Base-by-base conservation (phyloP, 139 green algal species). In the Axilococcus clingmanii region DNA sequence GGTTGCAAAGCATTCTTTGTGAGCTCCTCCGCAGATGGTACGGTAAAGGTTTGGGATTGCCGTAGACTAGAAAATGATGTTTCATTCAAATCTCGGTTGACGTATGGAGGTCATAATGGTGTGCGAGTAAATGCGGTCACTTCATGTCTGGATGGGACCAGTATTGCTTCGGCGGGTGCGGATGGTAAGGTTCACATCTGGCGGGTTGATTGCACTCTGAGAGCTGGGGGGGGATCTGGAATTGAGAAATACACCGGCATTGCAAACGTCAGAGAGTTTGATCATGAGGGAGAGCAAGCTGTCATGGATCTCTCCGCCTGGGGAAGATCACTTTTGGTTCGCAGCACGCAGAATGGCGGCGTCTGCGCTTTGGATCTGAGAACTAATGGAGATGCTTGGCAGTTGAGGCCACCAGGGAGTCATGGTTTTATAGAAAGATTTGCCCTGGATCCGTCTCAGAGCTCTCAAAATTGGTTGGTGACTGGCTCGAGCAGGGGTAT, bases 1-100 rank as follows among this genome's bases (percentile, higher is more conserved):
- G 31, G 40, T 22, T 68, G 72, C n/a, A 76, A 72, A 25, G 45
- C 58, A 27, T 88, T 94, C 47, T 85, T 98, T 44, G 78, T 75
- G 20, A 83, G 57, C 15, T 83, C 75, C 3, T 88, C 72, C 3
- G 58, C 71, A n/a, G 91, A 98, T 52, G 81, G 71, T 25, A 94
- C 82, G 0, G 65, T 81, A 28, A 94, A 94, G 74, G 63, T 97
- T 20, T 97, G 89, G 89, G 89, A 97, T 70, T 75, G 76, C 23
- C 67, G 78, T 0, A 72, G 81, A 12, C 55, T 96, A 40, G 89
- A 97, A 62, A 59, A 69, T 2, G 89, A 96, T 52, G 69, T 94
- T 11, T 83, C 74, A 30, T 97, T 97, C 60, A 69, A 66, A 38
- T 80, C 60, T 24, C 74, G 76, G 8, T 63, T 89, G 43, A 94